Percentiles rank a stretch among this genome's conserved stretches.
phyloP scores from a whole-genome alignment of 225 moss, liverwort and hornwort genomes.

The Physcomitrellopsis africana region DNA sequence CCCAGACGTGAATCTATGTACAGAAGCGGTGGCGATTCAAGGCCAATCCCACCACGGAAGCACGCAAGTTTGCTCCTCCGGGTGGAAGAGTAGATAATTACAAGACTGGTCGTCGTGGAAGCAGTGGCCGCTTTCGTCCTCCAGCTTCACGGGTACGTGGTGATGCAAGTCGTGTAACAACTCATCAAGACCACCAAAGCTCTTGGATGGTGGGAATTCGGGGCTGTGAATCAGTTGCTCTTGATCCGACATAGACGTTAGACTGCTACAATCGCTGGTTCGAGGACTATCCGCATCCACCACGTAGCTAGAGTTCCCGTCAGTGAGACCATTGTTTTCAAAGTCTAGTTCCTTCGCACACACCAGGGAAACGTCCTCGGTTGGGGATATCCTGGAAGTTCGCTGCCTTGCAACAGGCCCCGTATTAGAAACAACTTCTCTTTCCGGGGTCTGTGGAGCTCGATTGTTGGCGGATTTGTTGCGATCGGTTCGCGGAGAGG shows the following conservation, averaged over 20 bases:
- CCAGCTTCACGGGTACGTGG: slow-evolving; percentile 28
- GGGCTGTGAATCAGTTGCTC: slow-evolving; percentile 26
- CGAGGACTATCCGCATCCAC: slow-evolving; percentile 89
- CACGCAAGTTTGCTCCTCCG: slow-evolving; percentile 48
- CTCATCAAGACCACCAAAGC: slow-evolving; percentile 21
- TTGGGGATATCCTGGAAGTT: slow-evolving; percentile 25
- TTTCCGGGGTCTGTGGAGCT: neutral
- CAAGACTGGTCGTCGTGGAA: slow-evolving; percentile 40
- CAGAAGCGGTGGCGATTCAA: slow-evolving; percentile 6
- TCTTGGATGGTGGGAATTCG: slow-evolving; percentile 15
- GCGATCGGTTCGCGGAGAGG: neutral
- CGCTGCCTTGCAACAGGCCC: slow-evolving; percentile 15
- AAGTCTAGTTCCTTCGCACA: slow-evolving; percentile 33
- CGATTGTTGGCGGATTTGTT: neutral
- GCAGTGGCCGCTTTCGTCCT: slow-evolving; percentile 23
- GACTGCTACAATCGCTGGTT: slow-evolving; percentile 61
- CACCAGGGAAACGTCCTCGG: slow-evolving; percentile 24
- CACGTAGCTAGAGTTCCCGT: slow-evolving; percentile 76
- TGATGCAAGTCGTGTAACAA: slow-evolving; percentile 10
- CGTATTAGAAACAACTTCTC: neutral
- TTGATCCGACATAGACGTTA: slow-evolving; percentile 18
- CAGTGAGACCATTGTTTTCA: slow-evolving; percentile 60
- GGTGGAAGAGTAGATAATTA: slow-evolving; percentile 49
- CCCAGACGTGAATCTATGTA: slow-evolving; percentile 27
- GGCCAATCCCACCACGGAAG: slow-evolving; percentile 71